Base-by-base conservation (phyloP, 139 green algal genomes). In the Tetraselmis striata region DNA sequence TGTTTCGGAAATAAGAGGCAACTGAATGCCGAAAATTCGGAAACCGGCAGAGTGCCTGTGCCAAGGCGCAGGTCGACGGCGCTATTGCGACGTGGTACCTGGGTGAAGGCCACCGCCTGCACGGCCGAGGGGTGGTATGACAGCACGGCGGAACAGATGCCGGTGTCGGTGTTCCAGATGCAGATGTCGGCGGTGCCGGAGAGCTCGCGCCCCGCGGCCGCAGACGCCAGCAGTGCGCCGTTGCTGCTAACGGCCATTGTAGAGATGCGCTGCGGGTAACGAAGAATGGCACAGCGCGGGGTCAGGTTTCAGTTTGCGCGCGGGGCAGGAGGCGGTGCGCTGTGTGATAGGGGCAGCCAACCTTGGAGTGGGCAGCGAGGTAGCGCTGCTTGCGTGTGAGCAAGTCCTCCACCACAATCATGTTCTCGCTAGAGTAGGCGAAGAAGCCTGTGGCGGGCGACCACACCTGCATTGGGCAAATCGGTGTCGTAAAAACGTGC, bases 351-450 rank as follows among this genome's bases (percentile, higher is more conserved):
- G 79, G 58, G 0, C 31, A 32, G 30, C 89, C 81, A 32, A 30
- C 11, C 67, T 80, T 59, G 30, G 22, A 24, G 58, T 89, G 85
- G 58, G 87, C 75, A 28, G 58, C 30, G 30, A 89, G 80, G 29
- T 77, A 84, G 25, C 2, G 30, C 83, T 92, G 86, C n/a, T 28
- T 59, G 26, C 82, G 81, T 1, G 79, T 88, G 27, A 78, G 76
- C 18, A 92, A 80, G 80, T 92, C 84, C 80, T 92, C 88, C 76
- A 89, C 2, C n/a, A 92, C 85, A 79, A 92, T 81, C 80, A 84
- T 45, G 59, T 88, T 85, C 23, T 88, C 85, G 1, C 87, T 80
- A 22, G 82, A 79, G 78, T 92, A 92, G 22, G 81, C 83, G 32
- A 92, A 87, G 29, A 90, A 28, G 2, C 85, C 88, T 1, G 77